phyloP scores from a whole-genome alignment of 202 grass and related monocot genomes.

The Setaria viridis region DNA sequence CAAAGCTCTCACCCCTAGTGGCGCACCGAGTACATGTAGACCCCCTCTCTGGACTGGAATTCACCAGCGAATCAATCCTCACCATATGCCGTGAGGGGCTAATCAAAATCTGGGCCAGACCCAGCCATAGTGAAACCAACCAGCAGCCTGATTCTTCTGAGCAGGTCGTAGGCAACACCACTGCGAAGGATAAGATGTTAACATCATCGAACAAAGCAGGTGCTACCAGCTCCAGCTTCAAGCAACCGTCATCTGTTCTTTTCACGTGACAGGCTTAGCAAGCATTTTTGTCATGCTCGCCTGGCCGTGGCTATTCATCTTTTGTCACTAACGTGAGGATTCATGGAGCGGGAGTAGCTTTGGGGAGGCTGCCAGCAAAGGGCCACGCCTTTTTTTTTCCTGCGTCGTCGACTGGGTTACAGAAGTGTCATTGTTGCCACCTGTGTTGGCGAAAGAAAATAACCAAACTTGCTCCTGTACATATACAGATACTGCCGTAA shows the following conservation, averaged over 20 bases:
- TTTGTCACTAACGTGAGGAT: conserved; percentile 54
- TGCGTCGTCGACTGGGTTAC: conserved; percentile 39
- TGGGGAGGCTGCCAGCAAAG: conserved; percentile 46
- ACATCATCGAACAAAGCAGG: conserved; percentile 57
- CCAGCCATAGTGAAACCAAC: conserved; percentile 58
- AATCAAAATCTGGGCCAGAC: conserved; percentile 84
- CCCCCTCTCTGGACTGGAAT: conserved; percentile 78
- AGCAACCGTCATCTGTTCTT: conserved; percentile 71
- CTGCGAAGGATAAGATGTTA: conserved; percentile 63
- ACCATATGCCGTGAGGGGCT: conserved; percentile 83
- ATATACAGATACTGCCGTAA: conserved; percentile 68
- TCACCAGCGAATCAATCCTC: conserved; percentile 80
- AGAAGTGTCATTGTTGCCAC: conserved; percentile 56
- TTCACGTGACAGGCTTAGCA: conserved; percentile 67
- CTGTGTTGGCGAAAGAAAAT: conserved; percentile 78
- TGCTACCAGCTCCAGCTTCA: conserved; percentile 65
- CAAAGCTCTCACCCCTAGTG: conserved; percentile 84
- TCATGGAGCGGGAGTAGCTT: conserved; percentile 45
- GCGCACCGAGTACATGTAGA: conserved; percentile 75
- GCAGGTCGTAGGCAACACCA: conserved; percentile 40
- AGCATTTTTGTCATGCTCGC: conserved; percentile 60
- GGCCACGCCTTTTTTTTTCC: conserved; percentile 39
- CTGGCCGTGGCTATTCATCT: conserved; percentile 47
- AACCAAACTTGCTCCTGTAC: conserved; percentile 83
- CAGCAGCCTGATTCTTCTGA: conserved; percentile 63